Percentiles rank a stretch among this genome's conserved stretches.
phyloP scores from a whole-genome alignment of 441 rosid genomes.

The Raphanus hybrid region DNA sequence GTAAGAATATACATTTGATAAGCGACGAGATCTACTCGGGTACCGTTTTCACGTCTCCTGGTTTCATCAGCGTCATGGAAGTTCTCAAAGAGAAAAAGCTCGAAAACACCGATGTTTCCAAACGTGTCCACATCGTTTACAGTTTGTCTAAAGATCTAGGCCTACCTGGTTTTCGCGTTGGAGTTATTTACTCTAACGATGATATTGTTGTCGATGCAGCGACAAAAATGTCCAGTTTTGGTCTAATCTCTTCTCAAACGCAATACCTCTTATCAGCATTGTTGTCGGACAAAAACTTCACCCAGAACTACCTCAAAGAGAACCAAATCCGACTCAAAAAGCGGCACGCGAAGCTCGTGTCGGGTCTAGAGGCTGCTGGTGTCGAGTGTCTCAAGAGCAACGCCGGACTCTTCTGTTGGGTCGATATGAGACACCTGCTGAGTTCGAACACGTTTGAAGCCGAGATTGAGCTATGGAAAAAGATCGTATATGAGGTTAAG shows the following conservation, averaged over 20 bases:
- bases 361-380: constrained; percentile 71
- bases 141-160: constrained; percentile 96
- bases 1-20: constrained; percentile 75
- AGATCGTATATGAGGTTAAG: constrained; percentile 78
- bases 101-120: constrained; percentile 53
- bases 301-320: constrained; percentile 67
- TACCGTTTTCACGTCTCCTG: constrained; percentile 76
- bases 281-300: constrained; percentile 81
- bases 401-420: constrained; percentile 93
- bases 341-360: constrained; percentile 60
- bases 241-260: constrained; percentile 92
- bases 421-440: constrained; percentile 83
- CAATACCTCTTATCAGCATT: constrained; percentile 80
- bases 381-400: constrained; percentile 78
- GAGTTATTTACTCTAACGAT: constrained; percentile 89
- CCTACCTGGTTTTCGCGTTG: constrained; percentile 96
- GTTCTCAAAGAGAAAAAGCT: constrained; percentile 57
- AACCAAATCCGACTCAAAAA: constrained; percentile 68
- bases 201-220: constrained; percentile 75
- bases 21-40: constrained; percentile 97
- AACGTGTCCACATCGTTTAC: constrained; percentile 79
- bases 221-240: constrained; percentile 98
- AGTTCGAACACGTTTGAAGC: constrained; percentile 71
- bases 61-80: constrained; percentile 76
- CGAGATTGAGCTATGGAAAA: constrained; percentile 89